Conservation (phyloP, 2,329 filamentous ascomycete species). For the Coniochaeta ligniaria region DNA sequence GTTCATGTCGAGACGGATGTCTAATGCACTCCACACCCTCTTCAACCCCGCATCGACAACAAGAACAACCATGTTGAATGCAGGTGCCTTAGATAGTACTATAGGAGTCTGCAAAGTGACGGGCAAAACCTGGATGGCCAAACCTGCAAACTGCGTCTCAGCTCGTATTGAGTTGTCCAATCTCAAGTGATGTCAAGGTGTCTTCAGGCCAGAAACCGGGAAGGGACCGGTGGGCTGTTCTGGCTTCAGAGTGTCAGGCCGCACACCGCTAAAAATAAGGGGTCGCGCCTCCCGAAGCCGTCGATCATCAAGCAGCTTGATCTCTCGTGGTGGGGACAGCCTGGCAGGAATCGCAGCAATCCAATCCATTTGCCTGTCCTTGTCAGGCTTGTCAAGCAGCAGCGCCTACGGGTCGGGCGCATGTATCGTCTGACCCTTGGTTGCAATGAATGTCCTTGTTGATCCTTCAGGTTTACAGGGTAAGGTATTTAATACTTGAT, state of each 20-base stretch:
- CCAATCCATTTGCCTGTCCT: not conserved
- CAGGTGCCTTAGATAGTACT: not conserved
- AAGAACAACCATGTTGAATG: not conserved
- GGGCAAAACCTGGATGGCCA: not conserved
- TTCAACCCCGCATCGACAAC: not conserved
- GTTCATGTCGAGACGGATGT: not conserved
- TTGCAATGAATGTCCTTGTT: not conserved
- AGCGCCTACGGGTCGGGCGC: not conserved
- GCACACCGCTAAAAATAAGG: not conserved
- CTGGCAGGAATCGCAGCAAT: not conserved
- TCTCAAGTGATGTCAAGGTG: not conserved
- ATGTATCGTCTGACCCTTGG: not conserved
- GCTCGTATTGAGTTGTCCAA: not conserved
- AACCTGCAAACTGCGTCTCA: not conserved
- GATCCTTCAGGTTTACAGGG: not conserved
- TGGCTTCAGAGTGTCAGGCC: not conserved
- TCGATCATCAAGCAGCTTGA: not conserved
- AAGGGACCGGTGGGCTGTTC: not conserved
- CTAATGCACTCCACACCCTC: slow-evolving; percentile 1
- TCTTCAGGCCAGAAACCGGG: not conserved
- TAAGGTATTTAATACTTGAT: not conserved
- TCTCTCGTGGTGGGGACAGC: not conserved
- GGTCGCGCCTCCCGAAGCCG: not conserved
- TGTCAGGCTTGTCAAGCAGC: too few relatives aligned
- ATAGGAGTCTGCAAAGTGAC: not conserved